Evolutionary conservation across 78 protist species (phyloP).

Genomic region (Andalucia godoyi): DNA sequence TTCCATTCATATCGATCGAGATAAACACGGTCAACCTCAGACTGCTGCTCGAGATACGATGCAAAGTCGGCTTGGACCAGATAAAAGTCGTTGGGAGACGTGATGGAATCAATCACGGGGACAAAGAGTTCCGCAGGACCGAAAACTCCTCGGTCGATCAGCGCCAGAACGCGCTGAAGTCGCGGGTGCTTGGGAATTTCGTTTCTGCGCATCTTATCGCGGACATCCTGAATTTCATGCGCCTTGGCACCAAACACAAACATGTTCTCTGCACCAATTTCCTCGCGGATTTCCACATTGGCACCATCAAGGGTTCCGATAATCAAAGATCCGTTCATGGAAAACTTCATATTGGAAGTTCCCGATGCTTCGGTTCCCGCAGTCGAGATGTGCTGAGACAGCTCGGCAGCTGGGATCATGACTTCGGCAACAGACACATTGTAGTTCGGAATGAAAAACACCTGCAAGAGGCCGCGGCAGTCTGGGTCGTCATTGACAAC

Average conservation of each 20-base stretch:
- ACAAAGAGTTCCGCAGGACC: slow-evolving; percentile 29
- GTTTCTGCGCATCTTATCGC: slow-evolving; percentile 28
- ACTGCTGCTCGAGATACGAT: slow-evolving; percentile 11
- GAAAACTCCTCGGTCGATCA: slow-evolving; percentile 50
- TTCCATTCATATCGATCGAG: slow-evolving; percentile 7
- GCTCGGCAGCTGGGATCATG: slow-evolving; percentile 86
- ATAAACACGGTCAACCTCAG: slow-evolving; percentile 10
- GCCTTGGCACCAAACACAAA: slow-evolving; percentile 57
- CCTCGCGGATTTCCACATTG: slow-evolving; percentile 79
- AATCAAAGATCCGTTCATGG: slow-evolving; percentile 79
- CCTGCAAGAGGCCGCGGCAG: slow-evolving; percentile 43
- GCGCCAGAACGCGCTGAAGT: slow-evolving; percentile 31
- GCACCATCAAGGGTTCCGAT: slow-evolving; percentile 94
- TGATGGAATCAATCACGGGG: slow-evolving; percentile 19
- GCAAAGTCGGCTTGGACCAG: slow-evolving; percentile 48
- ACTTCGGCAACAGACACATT: slow-evolving; percentile 78
- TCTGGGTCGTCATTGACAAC: slow-evolving; percentile 76
- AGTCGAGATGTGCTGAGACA: slow-evolving; percentile 84
- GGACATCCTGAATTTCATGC: background rate
- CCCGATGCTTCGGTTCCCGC: slow-evolving; percentile 94
- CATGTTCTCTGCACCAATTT: slow-evolving; percentile 54
- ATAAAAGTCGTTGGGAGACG: slow-evolving; percentile 48
- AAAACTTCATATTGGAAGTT: slow-evolving; percentile 86
- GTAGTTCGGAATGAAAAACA: slow-evolving; percentile 88
- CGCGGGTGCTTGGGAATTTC: slow-evolving; percentile 30